These are phyloP conservation scores for Lachnellula subtilissima DNA, from an alignment of 2,329 filamentous ascomycete genomes.

Conservation along the genomic window DNA sequence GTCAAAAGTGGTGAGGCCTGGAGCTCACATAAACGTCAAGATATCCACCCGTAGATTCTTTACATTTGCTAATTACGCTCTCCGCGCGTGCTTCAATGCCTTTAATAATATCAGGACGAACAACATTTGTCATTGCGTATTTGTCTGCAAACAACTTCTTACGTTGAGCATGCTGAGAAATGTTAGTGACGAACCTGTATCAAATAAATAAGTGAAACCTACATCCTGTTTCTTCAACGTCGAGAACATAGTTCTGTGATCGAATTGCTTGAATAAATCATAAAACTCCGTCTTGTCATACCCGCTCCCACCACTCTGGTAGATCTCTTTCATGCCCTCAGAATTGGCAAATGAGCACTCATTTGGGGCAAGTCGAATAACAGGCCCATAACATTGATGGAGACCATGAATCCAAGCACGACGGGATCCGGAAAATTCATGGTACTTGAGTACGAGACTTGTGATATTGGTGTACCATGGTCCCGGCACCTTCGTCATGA, in stretches of 20 bases:
- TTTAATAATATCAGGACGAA: not conserved
- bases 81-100: not conserved
- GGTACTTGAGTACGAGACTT: conserved; percentile 5
- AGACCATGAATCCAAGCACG: conserved; percentile 50
- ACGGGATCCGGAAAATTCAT: conserved; percentile 48
- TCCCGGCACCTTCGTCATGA: not conserved
- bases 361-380: conserved; percentile 49
- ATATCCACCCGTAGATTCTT: not conserved
- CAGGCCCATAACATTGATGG: conserved; percentile 49
- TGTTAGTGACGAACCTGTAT: not conserved
- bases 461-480: conserved; percentile 1
- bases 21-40: not conserved
- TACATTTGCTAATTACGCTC: not conserved
- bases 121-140: not conserved
- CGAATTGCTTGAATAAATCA: conserved; percentile 52
- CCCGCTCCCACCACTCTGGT: conserved; percentile 54
- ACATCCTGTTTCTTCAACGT: not conserved
- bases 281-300: conserved; percentile 62
- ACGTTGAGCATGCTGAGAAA: not conserved
- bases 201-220: not conserved
- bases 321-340: conserved; percentile 55
- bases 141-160: not conserved
- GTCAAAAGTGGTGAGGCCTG: not conserved
- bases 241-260: conserved; percentile 39
- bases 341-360: conserved; percentile 55